Evolutionary conservation across 2,329 filamentous ascomycete genomes (phyloP), one percentile per base, ranked within the genome.

Genomic region (Dothideomycetidae sp.): DNA sequence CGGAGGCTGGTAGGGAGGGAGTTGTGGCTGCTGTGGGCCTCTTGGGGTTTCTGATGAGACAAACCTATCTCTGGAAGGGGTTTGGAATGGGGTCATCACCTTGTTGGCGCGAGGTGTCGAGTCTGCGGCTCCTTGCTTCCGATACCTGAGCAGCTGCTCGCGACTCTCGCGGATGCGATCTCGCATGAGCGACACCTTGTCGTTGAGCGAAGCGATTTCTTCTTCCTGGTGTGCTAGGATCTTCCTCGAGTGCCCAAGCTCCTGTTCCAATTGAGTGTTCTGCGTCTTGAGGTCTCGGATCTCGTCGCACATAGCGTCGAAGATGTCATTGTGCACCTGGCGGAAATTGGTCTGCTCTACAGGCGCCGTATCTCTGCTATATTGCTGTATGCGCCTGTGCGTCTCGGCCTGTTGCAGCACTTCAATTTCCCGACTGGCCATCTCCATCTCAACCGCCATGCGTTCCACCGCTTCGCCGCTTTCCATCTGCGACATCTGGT

Each of bases 131-230:
- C 51, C 49, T 11, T 56, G 58, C 10, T 80, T 78, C 2, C 82
- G 81, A 48, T 81, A 79, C 50, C 81, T 78, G 33, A 93, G 71
- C 52, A 93, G 76, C 52, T 93, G 85, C 53, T 92, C 81, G 44
- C 88, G 70, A 53, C 93, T 93, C 55, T 93, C 83, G 29, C 81
- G 75, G 45, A 96, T 93, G 13, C 88, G 78, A 44, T 77, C 81
- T 41, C 86, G 73, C 35, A 94, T 67, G 54, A 82, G 70, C 28
- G 75, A 68, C 39, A 84, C 81, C 52, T 90, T 80, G 50, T 93
- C 83, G 2, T 65, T 57, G n/a, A 93, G 61, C 36, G 66, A 65
- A 5, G 73, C 67, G 12, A 80, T 72, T 50, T 84, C 77, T 44
- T 81, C 78, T 42, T 83, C 79, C 48, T 85, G 79, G 45, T 81